phyloP scores from a whole-genome alignment of 2,329 filamentous ascomycete species.

The Cladophialophora psammophila region DNA sequence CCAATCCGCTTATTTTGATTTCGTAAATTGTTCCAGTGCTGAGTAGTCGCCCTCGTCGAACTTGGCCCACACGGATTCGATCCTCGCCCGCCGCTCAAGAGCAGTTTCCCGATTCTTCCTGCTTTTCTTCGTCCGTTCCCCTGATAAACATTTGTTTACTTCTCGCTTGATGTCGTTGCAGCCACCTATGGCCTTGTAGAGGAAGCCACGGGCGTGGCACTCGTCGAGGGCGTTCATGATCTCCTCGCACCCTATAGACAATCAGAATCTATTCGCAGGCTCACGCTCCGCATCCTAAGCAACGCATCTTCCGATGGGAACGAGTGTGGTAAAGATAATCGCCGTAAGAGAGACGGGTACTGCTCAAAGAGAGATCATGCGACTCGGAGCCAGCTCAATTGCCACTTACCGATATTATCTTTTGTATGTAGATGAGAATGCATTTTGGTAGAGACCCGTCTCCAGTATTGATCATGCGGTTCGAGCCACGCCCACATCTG shows the following conservation, averaged over 20 bases:
- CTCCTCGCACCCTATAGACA: slow-evolving; percentile 82
- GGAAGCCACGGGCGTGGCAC: slow-evolving; percentile 90
- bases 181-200: slow-evolving; percentile 88
- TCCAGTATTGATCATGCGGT: slow-evolving; percentile 42
- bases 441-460: slow-evolving; percentile 63
- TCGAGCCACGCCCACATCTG: slow-evolving; percentile 42
- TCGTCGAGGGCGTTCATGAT: slow-evolving; percentile 93
- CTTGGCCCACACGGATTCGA: slow-evolving; percentile 80
- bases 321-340: not conserved
- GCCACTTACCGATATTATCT: slow-evolving; percentile 77
- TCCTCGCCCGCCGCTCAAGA: slow-evolving; percentile 72
- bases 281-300: not conserved
- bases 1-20: slow-evolving; percentile 36
- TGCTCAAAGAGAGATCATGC: slow-evolving; percentile 15
- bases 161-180: slow-evolving; percentile 87
- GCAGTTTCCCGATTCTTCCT: slow-evolving; percentile 76
- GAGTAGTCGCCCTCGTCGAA: slow-evolving; percentile 62
- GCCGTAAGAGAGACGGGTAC: not conserved
- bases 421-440: slow-evolving; percentile 97
- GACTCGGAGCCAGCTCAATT: slow-evolving; percentile 24
- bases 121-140: slow-evolving; percentile 79
- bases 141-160: slow-evolving; percentile 84
- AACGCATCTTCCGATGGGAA: not conserved
- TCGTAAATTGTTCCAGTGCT: slow-evolving; percentile 63
- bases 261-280: slow-evolving; percentile 24